These are phyloP conservation scores for Cytospora piceicola DNA, from an alignment of 2,329 filamentous ascomycete genomes.

Conservation along the genomic window DNA sequence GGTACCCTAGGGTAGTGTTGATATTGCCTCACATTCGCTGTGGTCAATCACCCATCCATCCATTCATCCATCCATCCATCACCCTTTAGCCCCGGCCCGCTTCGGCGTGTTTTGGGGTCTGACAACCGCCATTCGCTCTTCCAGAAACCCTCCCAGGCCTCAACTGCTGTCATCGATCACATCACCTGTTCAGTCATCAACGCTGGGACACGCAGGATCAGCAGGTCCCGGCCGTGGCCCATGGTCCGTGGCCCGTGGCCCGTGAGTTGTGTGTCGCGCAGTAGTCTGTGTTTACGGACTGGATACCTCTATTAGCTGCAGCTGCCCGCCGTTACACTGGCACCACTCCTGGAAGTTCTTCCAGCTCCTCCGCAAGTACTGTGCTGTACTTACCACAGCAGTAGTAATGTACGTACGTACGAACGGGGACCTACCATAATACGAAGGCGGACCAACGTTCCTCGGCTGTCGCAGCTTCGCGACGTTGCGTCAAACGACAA, in stretches of 20 bases:
- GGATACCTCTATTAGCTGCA: constrained; percentile 13
- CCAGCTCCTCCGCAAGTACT: neutral
- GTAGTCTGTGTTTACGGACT: neutral
- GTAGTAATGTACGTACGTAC: too few relatives aligned
- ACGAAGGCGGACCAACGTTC: constrained; percentile 4
- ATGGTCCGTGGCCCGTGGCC: neutral
- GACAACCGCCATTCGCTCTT: neutral
- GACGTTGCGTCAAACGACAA: neutral
- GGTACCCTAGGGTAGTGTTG: constrained; percentile 7
- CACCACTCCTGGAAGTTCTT: constrained; percentile 1
- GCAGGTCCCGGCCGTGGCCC: constrained; percentile 1
- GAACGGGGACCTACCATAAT: constrained; percentile 1
- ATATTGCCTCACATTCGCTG: constrained; percentile 2
- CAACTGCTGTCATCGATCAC: neutral
- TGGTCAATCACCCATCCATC: constrained; percentile 16
- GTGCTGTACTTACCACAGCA: neutral
- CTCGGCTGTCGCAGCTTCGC: constrained; percentile 11
- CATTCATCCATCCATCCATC: too few relatives aligned
- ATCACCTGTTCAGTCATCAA: neutral
- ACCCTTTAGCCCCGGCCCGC: neutral
- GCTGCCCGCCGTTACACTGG: constrained; percentile 8
- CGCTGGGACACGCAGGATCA: neutral
- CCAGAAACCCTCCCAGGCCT: neutral
- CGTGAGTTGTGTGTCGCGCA: constrained; percentile 1
- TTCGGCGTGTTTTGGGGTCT: neutral